Conservation (phyloP, 768 basidiomycete genomes). For the Lyophyllum shimeji region DNA sequence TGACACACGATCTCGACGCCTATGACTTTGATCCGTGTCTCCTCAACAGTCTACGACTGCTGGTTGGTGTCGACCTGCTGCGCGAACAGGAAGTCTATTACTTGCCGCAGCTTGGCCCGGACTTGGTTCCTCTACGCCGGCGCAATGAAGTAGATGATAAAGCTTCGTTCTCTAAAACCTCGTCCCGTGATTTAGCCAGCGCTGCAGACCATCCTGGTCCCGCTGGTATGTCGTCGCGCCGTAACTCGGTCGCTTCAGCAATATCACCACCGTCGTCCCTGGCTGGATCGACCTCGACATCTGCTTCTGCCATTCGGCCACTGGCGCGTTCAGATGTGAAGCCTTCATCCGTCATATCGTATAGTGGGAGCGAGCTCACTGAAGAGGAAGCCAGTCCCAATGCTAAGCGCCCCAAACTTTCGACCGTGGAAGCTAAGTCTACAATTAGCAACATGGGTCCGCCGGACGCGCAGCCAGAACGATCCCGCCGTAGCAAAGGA, state of each 20-base stretch:
- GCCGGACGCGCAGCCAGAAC: constrained; percentile 1
- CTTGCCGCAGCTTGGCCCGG: constrained; percentile 51
- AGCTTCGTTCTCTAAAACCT: constrained; percentile 13
- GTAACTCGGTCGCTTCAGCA: constrained; percentile 20
- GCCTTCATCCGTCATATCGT: constrained; percentile 21
- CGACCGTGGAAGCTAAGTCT: constrained; percentile 22
- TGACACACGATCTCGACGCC: constrained; percentile 49
- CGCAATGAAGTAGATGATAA: constrained; percentile 9
- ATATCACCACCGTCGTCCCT: constrained; percentile 25
- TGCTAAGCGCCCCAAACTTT: constrained; percentile 24
- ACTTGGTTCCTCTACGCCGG: constrained; percentile 24
- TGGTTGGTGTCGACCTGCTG: constrained; percentile 65
- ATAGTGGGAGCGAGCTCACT: constrained; percentile 26
- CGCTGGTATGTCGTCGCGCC: constrained; percentile 24
- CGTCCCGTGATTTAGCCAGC: constrained; percentile 15
- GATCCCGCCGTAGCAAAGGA: constrained; percentile 8
- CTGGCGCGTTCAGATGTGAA: constrained; percentile 17
- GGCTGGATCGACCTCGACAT: constrained; percentile 29
- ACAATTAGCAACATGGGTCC: constrained; percentile 5
- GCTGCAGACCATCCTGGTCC: constrained; percentile 15
- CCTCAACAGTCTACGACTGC: constrained; percentile 53
- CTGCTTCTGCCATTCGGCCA: constrained; percentile 22
- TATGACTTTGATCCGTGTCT: constrained; percentile 53
- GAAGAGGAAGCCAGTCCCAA: constrained; percentile 27
- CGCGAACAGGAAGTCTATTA: constrained; percentile 69